Evolutionary conservation across 1,284 basidiomycete genomes (phyloP), one percentile per base, ranked within the genome.

Genomic region (Ustilago curta): DNA sequence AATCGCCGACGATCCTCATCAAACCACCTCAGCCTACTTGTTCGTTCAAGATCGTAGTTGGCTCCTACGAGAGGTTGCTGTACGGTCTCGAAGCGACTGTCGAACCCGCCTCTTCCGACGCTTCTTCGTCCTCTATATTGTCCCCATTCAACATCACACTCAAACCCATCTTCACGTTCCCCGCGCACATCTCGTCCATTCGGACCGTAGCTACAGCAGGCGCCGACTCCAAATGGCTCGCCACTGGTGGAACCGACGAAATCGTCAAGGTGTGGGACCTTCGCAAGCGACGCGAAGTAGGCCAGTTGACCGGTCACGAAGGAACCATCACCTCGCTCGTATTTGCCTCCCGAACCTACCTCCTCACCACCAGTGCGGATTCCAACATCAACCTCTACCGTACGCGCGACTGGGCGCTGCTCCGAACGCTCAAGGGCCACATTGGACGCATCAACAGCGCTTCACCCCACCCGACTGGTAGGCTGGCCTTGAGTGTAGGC

Each of bases 181-280:
- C 96, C 32, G 96, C 96, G 0, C 96, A 98, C 86, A 90, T 96
- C 37, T 94, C 93, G 1, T 95, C 91, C 78, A 92, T 98, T 67
- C 94, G 95, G 81, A 90, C 93, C 9, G 91, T 96, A 5, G 82
- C 83, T 2, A 80, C 80, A 16, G 82, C 81, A 11, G 92, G 93
- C 1, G 91, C 92, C 0, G 71, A 77, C 47, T 77, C 78, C 1
- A 97, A 97, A 86, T 98, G 94, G 93, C 88, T 98, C 16, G 95
- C 94, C 4, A 95, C 93, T 0, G 96, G 95, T 0, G 94, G 93
- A 71, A 90, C 93, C 32, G 96, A 99, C 84, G 96, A 98, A 86
- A 92, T 95, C 59, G 88, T 98, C 82, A 97, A 97, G 85, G 91
- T 98, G n/a, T 98, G 96, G 96, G 95, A 98, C 87, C 85, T 98